Conservation (phyloP, 2,329 filamentous ascomycete species). For the Fusarium keratoplasticum region DNA sequence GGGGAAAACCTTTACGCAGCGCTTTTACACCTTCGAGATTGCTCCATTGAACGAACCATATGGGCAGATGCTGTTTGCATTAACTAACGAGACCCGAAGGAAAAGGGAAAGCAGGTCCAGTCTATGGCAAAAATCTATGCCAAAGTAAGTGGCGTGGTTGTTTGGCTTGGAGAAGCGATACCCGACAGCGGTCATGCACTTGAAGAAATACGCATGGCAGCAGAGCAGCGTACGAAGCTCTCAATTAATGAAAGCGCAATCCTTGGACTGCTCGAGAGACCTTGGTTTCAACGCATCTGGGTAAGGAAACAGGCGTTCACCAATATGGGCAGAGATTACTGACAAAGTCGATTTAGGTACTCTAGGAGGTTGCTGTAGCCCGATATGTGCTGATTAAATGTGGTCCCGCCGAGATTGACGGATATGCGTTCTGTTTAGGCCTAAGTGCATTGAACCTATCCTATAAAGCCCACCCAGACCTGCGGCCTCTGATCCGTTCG, state of each 20-base stretch:
- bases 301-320: background rate
- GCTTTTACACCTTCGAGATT: background rate
- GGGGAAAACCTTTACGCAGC: background rate
- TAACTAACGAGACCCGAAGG: background rate
- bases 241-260: background rate
- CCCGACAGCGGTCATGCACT: background rate
- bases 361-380: background rate
- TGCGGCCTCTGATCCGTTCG: background rate
- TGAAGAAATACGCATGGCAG: background rate
- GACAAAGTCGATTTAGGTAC: background rate
- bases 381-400: background rate
- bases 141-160: background rate
- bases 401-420: background rate
- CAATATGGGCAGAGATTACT: background rate
- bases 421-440: background rate
- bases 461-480: fast-evolving
- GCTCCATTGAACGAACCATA: background rate
- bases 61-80: background rate
- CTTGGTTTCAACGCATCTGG: background rate
- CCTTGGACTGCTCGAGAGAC: background rate
- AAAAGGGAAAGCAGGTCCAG: background rate
- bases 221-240: background rate
- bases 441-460: background rate
- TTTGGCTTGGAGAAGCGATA: background rate
- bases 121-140: background rate